Evolutionary conservation across 768 basidiomycete genomes (phyloP).

Genomic region (Kwoniella dendrophila): DNA sequence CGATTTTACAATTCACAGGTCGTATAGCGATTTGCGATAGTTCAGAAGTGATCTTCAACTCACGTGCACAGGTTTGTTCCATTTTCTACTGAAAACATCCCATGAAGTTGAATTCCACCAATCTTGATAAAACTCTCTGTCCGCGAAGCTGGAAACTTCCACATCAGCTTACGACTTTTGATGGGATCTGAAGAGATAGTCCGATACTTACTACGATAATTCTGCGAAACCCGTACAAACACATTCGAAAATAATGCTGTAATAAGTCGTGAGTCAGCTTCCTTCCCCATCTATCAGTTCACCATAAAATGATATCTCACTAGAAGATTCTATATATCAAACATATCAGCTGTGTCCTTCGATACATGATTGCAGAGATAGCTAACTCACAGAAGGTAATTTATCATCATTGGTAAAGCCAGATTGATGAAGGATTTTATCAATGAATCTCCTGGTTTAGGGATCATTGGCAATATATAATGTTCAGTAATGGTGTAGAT

Average conservation of each 20-base stretch:
- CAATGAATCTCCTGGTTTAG: slow-evolving; percentile 52
- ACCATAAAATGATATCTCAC: slow-evolving; percentile 36
- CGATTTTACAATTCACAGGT: neutral
- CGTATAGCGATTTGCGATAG: too few species aligned
- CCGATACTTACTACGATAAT: slow-evolving; percentile 70
- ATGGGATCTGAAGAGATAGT: slow-evolving; percentile 11
- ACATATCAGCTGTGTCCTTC: slow-evolving; percentile 22
- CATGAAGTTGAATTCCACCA: slow-evolving; percentile 99
- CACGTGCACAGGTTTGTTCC: slow-evolving; percentile 92
- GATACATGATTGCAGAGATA: slow-evolving; percentile 50
- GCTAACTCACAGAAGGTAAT: slow-evolving; percentile 82
- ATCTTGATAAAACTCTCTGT: slow-evolving; percentile 95
- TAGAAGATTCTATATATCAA: slow-evolving; percentile 52
- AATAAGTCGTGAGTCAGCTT: neutral
- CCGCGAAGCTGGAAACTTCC: slow-evolving; percentile 71
- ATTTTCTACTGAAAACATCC: slow-evolving; percentile 97
- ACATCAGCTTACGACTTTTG: slow-evolving; percentile 3
- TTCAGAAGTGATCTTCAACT: slow-evolving; percentile 8
- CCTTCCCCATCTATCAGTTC: too few species aligned
- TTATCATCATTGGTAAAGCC: slow-evolving; percentile 70
- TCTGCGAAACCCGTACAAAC: slow-evolving; percentile 97
- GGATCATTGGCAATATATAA: slow-evolving; percentile 82
- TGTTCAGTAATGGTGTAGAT: slow-evolving; percentile 80
- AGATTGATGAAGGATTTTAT: slow-evolving; percentile 75
- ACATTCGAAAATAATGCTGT: slow-evolving; percentile 67